Percentiles rank a stretch among this genome's conserved stretches.
These are phyloP conservation scores for Aspergillus haitiensis DNA, from an alignment of 495 filamentous ascomycete species.

Conservation along the genomic window DNA sequence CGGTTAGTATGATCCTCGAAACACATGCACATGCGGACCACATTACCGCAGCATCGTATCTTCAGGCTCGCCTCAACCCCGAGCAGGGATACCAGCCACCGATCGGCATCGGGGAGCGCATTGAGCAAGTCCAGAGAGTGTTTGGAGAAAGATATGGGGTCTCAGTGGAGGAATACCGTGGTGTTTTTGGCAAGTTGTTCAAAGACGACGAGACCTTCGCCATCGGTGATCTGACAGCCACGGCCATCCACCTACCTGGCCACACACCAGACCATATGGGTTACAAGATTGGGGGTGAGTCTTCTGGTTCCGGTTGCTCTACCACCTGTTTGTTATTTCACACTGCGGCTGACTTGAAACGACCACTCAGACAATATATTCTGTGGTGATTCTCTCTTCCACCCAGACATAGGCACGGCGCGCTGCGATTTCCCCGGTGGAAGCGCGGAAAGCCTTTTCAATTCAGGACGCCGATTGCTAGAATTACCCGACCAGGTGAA, in stretches of 20 bases:
- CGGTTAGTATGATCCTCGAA: conserved; percentile 52
- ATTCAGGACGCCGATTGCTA: conserved; percentile 49
- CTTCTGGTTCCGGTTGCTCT: background rate
- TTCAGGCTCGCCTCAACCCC: conserved; percentile 45
- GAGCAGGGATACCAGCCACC: conserved; percentile 28
- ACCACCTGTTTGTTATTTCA: too few species aligned
- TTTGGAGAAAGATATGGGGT: conserved; percentile 53
- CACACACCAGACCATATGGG: conserved; percentile 65
- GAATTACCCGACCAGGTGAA: conserved; percentile 43
- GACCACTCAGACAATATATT: conserved; percentile 51
- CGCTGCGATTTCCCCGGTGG: conserved; percentile 63
- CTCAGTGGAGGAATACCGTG: conserved; percentile 35
- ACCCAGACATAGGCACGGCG: conserved; percentile 58
- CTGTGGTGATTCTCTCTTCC: conserved; percentile 61
- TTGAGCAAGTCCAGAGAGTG: conserved; percentile 49
- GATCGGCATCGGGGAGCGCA: conserved; percentile 57
- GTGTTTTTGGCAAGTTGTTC: conserved; percentile 53
- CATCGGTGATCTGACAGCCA: conserved; percentile 49
- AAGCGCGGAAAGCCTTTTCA: conserved; percentile 44
- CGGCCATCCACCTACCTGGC: conserved; percentile 56
- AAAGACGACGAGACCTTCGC: conserved; percentile 54
- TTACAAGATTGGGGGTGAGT: conserved; percentile 52
- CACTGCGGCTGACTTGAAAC: conserved; percentile 2
- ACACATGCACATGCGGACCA: conserved; percentile 66
- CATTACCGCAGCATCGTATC: conserved; percentile 56